phyloP scores from a whole-genome alignment of 2,329 filamentous ascomycete genomes.

The Fusarium nematophilum region DNA sequence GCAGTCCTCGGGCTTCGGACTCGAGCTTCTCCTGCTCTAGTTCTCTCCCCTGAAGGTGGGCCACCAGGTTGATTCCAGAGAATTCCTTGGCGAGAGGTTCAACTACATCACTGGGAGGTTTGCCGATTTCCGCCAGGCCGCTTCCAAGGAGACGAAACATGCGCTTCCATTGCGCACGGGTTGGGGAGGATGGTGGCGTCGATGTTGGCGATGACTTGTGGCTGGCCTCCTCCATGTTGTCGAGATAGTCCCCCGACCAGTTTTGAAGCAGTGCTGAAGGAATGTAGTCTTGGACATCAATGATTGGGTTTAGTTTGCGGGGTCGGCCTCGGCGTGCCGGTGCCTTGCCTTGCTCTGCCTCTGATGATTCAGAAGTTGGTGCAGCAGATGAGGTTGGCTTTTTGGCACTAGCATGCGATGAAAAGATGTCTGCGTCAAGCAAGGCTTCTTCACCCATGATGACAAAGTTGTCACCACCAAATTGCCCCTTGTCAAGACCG shows the following conservation, averaged over 20 bases:
- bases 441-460: slow-evolving; percentile 53
- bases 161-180: slow-evolving; percentile 55
- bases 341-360: slow-evolving; percentile 33
- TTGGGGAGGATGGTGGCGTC: no score
- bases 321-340: slow-evolving; percentile 40
- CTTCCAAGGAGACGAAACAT: slow-evolving; percentile 45
- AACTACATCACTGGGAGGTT: slow-evolving; percentile 34
- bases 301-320: slow-evolving; percentile 42
- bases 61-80: slow-evolving; percentile 59
- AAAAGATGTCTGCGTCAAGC: slow-evolving; percentile 53
- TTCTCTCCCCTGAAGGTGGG: slow-evolving; percentile 42
- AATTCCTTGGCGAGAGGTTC: slow-evolving; percentile 58
- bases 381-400: slow-evolving; percentile 24
- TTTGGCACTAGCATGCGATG: slow-evolving; percentile 36
- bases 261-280: slow-evolving; percentile 50
- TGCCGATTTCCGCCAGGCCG: slow-evolving; percentile 48
- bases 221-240: slow-evolving; percentile 66
- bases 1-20: slow-evolving; percentile 43
- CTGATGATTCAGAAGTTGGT: slow-evolving; percentile 39
- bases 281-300: slow-evolving; percentile 51
- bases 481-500: slow-evolving; percentile 5
- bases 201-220: slow-evolving; percentile 42
- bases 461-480: slow-evolving; percentile 49
- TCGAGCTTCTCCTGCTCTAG: slow-evolving; percentile 34
- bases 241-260: slow-evolving; percentile 58